Base-by-base conservation (phyloP, 352 stramenopile species). In the Globisporangium spinosum region DNA sequence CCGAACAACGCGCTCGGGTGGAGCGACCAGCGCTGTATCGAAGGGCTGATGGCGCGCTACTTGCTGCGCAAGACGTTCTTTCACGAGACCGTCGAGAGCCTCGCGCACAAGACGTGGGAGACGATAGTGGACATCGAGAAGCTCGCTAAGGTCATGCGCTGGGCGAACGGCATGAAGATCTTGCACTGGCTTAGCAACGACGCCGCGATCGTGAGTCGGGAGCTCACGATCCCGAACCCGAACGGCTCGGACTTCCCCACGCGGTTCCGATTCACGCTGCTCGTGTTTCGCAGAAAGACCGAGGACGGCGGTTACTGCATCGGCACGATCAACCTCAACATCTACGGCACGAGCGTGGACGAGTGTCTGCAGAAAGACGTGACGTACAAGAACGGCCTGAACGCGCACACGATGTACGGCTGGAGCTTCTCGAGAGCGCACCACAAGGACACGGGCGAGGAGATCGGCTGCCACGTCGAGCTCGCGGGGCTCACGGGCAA, bases 141-240 rank as follows among this genome's bases (percentile, higher is more conserved):
- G 35, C 65, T 75, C 43, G 67, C 63, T 1, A 51, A 54, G 17
- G 27, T 85, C 20, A 78, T 82, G 74, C 76, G 76, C 17, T 73
- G 71, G 60, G 56, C 69, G 1, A 72, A 80, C 38, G 65, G 73
- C 59, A 85, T 85, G 78, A 83, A 81, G 47, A 68, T 85, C 7
- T 62, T 85, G 1, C 70, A 78, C 53, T 75, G 70, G 32, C 67
- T 85, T 47, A 69, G 64, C 35, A 25, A 27, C 2, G 59, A 77
- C 55, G 71, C 71, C 4, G 67, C 71, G 22, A 35, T 77, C 34
- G 64, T 77, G 29, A 66, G 45, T 4, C 63, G 71, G 9, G 64
- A 74, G 63, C 61, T 77, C 25, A 67, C 69, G n/a, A 77, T 77
- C 59, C 71, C 71, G 10, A 74, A 63, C 17, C 45, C 58, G 34